These are phyloP conservation scores for Fraxinus dipetala DNA, from an alignment of 305 asterid species.

Conservation along the genomic window DNA sequence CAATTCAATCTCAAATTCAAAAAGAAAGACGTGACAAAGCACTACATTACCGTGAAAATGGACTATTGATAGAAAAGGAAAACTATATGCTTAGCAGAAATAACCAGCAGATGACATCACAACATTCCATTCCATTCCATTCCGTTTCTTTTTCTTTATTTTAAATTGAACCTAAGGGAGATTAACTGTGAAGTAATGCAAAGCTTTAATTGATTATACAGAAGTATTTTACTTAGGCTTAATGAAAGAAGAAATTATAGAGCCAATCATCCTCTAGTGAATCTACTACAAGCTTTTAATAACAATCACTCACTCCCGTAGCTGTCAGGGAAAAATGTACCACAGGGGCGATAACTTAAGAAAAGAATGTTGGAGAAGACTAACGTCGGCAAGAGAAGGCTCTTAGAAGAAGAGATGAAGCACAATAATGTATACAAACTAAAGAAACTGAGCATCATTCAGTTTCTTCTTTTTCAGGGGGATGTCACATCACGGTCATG, in stretches of 20 bases:
- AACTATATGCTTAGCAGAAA: not conserved
- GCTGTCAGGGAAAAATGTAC: not conserved
- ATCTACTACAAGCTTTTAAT: not conserved
- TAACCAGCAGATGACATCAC: conserved; percentile 12
- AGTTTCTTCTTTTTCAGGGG: not conserved
- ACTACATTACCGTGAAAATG: not conserved
- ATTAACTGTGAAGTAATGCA: not conserved
- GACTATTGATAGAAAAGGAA: not conserved
- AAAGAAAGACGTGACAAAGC: not conserved
- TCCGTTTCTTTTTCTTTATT: conserved; percentile 1
- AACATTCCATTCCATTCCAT: not conserved
- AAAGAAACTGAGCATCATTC: not conserved
- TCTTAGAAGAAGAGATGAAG: not conserved
- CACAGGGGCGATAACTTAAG: not conserved
- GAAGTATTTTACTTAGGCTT: not conserved
- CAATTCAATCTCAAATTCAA: not conserved
- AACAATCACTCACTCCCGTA: not conserved
- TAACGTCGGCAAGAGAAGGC: not conserved
- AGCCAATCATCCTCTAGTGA: not conserved
- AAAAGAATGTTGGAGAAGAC: not conserved
- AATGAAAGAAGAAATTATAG: not conserved
- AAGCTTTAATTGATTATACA: not conserved
- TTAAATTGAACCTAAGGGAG: not conserved
- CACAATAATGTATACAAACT: not conserved
- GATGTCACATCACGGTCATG: conserved; percentile 4